Percentiles rank a stretch among this genome's conserved stretches.
Evolutionary conservation across 331 rosid species (phyloP).

Genomic region (Malus hybrid): DNA sequence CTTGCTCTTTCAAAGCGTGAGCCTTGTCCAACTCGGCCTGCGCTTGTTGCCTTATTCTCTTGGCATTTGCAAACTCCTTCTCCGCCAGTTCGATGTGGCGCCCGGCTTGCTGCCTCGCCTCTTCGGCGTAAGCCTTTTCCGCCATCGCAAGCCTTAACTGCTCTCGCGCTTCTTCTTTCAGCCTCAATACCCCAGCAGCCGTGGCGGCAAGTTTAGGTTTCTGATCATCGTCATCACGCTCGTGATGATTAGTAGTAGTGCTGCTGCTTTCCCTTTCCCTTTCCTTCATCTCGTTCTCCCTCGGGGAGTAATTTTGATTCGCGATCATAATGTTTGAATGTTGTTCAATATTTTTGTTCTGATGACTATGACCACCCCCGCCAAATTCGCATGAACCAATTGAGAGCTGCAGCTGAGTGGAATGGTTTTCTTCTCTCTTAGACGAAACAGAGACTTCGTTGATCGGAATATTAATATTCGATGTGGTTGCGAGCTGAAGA

Average conservation of each 20-base stretch:
- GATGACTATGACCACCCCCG: neutral
- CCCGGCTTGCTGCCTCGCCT: conserved; percentile 73
- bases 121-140: conserved; percentile 75
- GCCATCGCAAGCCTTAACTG: conserved; percentile 64
- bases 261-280: conserved; percentile 16
- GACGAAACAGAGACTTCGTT: conserved; percentile 27
- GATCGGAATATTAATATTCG: conserved; percentile 11
- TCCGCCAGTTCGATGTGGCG: conserved; percentile 72
- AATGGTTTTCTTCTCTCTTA: conserved; percentile 24
- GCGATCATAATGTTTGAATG: conserved; percentile 2
- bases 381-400: conserved; percentile 63
- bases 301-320: conserved; percentile 28
- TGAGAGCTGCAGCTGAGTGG: conserved; percentile 74
- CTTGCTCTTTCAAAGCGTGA: conserved; percentile 58
- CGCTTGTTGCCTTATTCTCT: conserved; percentile 42
- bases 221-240: neutral
- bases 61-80: conserved; percentile 45
- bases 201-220: neutral
- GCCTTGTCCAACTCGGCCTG: conserved; percentile 74
- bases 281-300: conserved; percentile 16
- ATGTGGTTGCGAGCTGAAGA: conserved; percentile 80
- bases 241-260: conserved; percentile 17
- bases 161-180: conserved; percentile 53
- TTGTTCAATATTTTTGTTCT: conserved; percentile 11
- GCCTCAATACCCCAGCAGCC: conserved; percentile 12